Evolutionary conservation across 371 early-diverging fungal genomes (phyloP), one percentile per base, ranked within the genome.

Genomic region (Mortierella polycephala): DNA sequence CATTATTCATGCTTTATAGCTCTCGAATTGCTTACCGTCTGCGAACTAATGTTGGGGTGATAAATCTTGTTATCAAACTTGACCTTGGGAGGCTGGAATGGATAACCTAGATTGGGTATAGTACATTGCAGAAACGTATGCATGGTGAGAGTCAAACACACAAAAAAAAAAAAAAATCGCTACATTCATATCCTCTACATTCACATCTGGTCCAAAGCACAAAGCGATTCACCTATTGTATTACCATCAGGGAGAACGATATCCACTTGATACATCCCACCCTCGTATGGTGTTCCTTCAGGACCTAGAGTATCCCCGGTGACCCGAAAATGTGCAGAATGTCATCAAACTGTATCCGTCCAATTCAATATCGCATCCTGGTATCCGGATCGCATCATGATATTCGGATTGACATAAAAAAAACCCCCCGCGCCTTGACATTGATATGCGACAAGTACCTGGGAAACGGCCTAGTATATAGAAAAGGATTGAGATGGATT

Each of bases 11-110:
- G 30, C 21, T 14, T 45, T 11, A 41, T 49, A 0, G n/a, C 21
- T 9, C 20, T 10, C 23, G 45, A 23, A 4, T 8, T 47, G 59
- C 76, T 73, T 69, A 87, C 87, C n/a, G 87, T 87, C 69, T 86
- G 85, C 0, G 87, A 87, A 55, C 85, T 85, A 55, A 87, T 64
- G 60, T 87, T 87, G 0, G 88, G 87, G 59, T 87, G 87, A 54
- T 85, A 87, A 1, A 87, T 74, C 39, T 74, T 81, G 37, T 84
- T 88, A 20, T 84, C 82, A 52, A 88, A 88, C 41, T 86, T 84
- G 65, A 87, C 76, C 30, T 82, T 72, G 30, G 88, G 87, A 39
- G 87, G 85, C 42, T 77, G 69, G 64, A 87, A 87, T 5, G 88
- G 88, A 60, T 86, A 87, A 1, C 74, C 82, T 63, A 62, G 37